Evolutionary conservation across 129 eudicot species (phyloP).

Genomic region (Tagetes patula): DNA sequence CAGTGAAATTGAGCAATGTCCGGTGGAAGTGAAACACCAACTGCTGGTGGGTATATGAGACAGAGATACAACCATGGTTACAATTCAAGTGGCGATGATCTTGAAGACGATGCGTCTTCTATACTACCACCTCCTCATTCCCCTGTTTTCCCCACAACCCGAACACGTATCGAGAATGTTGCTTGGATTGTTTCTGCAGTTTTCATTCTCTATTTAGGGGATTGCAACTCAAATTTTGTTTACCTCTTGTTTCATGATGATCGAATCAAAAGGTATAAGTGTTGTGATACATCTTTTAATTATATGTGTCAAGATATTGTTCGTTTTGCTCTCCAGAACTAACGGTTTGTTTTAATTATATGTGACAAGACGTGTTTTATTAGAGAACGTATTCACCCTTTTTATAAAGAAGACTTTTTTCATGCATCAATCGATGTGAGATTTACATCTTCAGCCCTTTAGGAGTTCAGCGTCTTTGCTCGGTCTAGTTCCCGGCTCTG

Average conservation of each 20-base stretch:
- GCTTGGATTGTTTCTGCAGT: background rate
- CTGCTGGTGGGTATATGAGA: conserved; percentile 50
- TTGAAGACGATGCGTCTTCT: conserved; percentile 77
- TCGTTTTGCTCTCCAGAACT: no score
- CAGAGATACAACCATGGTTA: conserved; percentile 68
- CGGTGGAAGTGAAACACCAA: conserved; percentile 46
- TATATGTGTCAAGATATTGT: no score
- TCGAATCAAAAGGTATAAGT: background rate
- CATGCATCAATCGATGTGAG: no score
- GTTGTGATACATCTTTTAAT: background rate
- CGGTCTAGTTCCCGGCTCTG: no score
- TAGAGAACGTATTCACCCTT: no score
- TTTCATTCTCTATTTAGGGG: background rate
- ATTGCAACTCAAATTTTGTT: background rate
- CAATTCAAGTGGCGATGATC: conserved; percentile 69
- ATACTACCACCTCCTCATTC: conserved; percentile 30
- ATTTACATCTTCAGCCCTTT: no score
- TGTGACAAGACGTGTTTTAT: no score
- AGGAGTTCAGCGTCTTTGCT: no score
- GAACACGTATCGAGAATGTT: background rate
- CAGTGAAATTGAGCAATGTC: conserved; percentile 26
- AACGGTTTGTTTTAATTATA: no score
- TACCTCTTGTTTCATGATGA: background rate
- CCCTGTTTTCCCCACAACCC: background rate
- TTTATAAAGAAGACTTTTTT: no score